These are phyloP conservation scores for Lecanicillium sp. DNA, from an alignment of 2,329 filamentous ascomycete genomes.

Conservation along the genomic window DNA sequence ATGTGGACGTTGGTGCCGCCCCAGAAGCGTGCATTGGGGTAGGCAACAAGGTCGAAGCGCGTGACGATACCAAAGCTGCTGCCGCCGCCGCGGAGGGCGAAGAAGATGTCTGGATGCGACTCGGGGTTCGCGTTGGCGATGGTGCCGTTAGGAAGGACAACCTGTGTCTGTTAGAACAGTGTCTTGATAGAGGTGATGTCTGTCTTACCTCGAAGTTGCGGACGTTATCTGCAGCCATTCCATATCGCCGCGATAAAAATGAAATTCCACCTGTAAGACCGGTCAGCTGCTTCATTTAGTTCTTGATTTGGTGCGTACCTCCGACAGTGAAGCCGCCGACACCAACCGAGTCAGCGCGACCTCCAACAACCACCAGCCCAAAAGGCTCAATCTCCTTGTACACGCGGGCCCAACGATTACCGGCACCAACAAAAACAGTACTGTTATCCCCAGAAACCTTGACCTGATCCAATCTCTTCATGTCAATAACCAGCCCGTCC, in stretches of 20 bases:
- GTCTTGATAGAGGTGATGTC: constrained; percentile 9
- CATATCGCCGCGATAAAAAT: constrained; percentile 34
- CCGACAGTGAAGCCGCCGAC: constrained; percentile 6
- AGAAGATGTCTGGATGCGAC: constrained; percentile 34
- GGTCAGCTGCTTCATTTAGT: no score
- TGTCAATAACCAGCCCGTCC: background rate
- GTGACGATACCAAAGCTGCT: constrained; percentile 35
- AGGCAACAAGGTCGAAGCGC: constrained; percentile 16
- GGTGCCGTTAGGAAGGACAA: constrained; percentile 31
- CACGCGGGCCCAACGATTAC: background rate
- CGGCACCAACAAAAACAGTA: background rate
- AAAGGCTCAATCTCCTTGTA: background rate
- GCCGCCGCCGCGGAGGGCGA: constrained; percentile 39
- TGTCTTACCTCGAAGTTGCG: constrained; percentile 32
- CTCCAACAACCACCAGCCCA: background rate
- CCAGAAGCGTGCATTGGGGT: background rate
- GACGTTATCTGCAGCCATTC: constrained; percentile 36
- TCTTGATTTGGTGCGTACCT: background rate
- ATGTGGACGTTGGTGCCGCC: background rate
- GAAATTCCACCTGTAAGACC: constrained; percentile 33
- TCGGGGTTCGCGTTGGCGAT: constrained; percentile 31
- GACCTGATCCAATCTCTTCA: background rate
- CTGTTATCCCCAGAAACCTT: background rate
- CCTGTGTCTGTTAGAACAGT: background rate
- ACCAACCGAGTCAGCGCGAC: constrained; percentile 1